phyloP scores from a whole-genome alignment of 805 yeast species.

The Cyberlindnera xylosilytica region DNA sequence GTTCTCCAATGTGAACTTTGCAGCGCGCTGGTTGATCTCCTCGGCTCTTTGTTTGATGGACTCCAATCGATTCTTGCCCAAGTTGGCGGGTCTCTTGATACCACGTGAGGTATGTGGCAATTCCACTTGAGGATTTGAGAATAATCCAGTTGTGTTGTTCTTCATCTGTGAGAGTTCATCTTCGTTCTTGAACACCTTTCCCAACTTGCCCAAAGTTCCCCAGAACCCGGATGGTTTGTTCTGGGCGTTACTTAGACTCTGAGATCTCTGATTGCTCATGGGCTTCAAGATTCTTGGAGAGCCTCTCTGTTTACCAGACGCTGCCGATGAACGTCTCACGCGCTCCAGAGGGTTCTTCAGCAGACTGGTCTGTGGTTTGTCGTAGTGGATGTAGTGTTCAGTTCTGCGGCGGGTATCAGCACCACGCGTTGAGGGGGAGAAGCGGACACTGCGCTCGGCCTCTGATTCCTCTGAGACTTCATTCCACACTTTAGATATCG shows the following conservation, averaged over 20 bases:
- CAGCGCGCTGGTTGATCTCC: constrained; percentile 19
- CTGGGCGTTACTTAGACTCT: constrained; percentile 11
- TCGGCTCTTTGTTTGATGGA: constrained; percentile 15
- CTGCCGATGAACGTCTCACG: constrained; percentile 1
- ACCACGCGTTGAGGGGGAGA: constrained; percentile 14
- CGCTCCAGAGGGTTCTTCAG: constrained; percentile 11
- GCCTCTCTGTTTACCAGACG: constrained; percentile 8
- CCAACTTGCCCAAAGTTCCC: constrained; percentile 21
- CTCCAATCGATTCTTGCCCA: constrained; percentile 5
- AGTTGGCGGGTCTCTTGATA: constrained; percentile 15
- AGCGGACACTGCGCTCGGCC: constrained; percentile 12
- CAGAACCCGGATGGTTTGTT: constrained; percentile 12
- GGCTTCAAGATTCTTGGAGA: constrained; percentile 24
- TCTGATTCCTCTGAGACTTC: constrained; percentile 21
- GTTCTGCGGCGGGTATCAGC: neutral
- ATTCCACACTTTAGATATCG: constrained; percentile 23
- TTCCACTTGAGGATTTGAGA: neutral
- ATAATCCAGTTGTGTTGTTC: constrained; percentile 24
- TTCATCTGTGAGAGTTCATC: constrained; percentile 23
- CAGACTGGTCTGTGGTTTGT: constrained; percentile 5
- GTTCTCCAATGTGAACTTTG: constrained; percentile 15
- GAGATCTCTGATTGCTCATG: constrained; percentile 3
- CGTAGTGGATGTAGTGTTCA: constrained; percentile 19
- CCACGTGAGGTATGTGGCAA: neutral
- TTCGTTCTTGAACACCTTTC: constrained; percentile 17